A percentile compares a stretch with the other conserved stretches of the same genome.
Conservation (phyloP, 805 yeast species). For the Lipomyces yamanashiensis region DNA sequence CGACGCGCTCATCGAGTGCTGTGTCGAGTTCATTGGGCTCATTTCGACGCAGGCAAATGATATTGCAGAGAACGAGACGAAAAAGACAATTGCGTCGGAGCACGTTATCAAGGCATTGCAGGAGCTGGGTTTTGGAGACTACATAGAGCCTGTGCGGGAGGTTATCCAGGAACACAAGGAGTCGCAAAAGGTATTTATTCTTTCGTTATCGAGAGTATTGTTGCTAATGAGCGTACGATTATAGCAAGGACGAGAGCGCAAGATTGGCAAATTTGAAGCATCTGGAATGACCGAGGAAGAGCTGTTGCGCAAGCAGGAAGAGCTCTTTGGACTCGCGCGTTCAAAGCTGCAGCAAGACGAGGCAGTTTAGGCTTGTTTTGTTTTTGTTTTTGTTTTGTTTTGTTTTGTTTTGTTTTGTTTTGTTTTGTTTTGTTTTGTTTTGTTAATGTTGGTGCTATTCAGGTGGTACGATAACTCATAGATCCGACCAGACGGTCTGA, state of each 20-base stretch:
- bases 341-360: constrained; percentile 31
- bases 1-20: constrained; percentile 93
- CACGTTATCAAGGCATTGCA: constrained; percentile 89
- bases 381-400: not conserved
- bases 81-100: constrained; percentile 95
- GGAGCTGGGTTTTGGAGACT: constrained; percentile 84
- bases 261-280: constrained; percentile 89
- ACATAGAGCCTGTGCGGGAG: constrained; percentile 78
- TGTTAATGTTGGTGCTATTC: too few species aligned
- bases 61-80: constrained; percentile 93
- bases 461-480: not conserved
- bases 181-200: constrained; percentile 59
- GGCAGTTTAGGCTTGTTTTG: not conserved
- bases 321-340: constrained; percentile 78
- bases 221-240: not conserved
- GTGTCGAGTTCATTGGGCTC: constrained; percentile 94
- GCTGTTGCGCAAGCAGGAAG: constrained; percentile 87
- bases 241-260: constrained; percentile 69
- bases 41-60: constrained; percentile 92
- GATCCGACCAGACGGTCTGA: not conserved
- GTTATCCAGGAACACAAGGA: constrained; percentile 87
- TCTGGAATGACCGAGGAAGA: constrained; percentile 94
- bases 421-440: not conserved
- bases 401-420: not conserved
- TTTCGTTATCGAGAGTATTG: not conserved